Evolutionary conservation across 148 eudicot genomes (phyloP).

Genomic region (Cornus controversa): DNA sequence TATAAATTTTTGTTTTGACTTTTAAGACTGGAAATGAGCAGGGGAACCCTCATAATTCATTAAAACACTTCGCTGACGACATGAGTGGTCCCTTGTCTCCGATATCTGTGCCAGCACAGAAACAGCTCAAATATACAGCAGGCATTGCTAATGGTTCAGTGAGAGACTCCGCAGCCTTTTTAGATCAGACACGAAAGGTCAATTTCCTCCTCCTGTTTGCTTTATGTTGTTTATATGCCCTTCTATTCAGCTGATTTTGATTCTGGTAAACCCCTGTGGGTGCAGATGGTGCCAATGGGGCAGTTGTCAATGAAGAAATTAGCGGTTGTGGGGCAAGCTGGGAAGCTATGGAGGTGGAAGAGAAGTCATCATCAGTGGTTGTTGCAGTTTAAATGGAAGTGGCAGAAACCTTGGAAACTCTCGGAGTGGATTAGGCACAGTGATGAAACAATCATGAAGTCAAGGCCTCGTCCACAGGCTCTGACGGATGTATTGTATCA

Average conservation of each 20-base stretch:
- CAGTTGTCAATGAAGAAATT: conserved; percentile 86
- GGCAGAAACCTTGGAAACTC: conserved; percentile 99
- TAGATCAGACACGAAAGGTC: conserved; percentile 83
- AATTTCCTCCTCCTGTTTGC: conserved; percentile 4
- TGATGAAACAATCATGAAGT: conserved; percentile 82
- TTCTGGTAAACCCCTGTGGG: background rate
- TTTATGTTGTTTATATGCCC: conserved; percentile 1
- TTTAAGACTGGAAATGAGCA: conserved; percentile 24
- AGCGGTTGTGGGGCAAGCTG: conserved; percentile 76
- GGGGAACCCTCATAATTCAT: conserved; percentile 58
- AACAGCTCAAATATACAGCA: conserved; percentile 91
- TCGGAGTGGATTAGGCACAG: conserved; percentile 97
- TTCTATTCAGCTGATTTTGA: conserved; percentile 7
- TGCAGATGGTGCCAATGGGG: conserved; percentile 91
- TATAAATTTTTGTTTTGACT: background rate
- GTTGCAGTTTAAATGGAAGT: conserved; percentile 97
- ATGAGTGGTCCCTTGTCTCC: conserved; percentile 76
- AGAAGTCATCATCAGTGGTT: conserved; percentile 99
- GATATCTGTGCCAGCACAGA: conserved; percentile 76
- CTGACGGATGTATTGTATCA: conserved; percentile 53
- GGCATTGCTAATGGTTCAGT: conserved; percentile 82
- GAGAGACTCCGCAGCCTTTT: conserved; percentile 72
- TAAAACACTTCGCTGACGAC: conserved; percentile 71
- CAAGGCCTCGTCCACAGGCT: conserved; percentile 79
- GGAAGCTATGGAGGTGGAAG: conserved; percentile 98